Percentiles rank a stretch among this genome's conserved stretches.
phyloP scores from a whole-genome alignment of 1,139 yeast genomes.

The Yamadazyma diospyri region DNA sequence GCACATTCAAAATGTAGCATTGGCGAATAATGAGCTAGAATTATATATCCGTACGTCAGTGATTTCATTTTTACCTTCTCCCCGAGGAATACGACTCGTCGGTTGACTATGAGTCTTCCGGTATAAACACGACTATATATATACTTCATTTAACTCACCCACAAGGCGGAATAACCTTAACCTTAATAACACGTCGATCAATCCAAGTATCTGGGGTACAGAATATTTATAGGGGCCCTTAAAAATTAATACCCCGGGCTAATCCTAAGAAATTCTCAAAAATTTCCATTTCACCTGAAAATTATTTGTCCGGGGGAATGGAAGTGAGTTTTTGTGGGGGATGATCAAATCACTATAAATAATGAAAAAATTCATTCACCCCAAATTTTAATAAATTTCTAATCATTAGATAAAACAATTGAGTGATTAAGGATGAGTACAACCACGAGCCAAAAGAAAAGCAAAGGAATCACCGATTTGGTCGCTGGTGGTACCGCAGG shows the following conservation, averaged over 20 bases:
- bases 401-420: neutral
- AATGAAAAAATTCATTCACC: neutral
- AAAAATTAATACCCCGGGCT: too few relatives aligned
- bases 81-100: neutral
- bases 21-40: too few relatives aligned
- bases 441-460: constrained; percentile 17
- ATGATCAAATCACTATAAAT: constrained; percentile 1
- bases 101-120: neutral
- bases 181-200: too few relatives aligned
- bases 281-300: constrained; percentile 9
- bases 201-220: too few relatives aligned
- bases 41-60: neutral
- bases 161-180: too few relatives aligned
- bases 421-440: constrained; percentile 4
- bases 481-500: constrained; percentile 98
- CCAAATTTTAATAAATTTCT: neutral
- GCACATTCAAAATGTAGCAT: neutral
- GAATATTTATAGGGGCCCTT: too few relatives aligned
- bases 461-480: constrained; percentile 62
- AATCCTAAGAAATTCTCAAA: neutral
- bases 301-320: constrained; percentile 13
- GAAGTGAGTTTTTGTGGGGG: constrained; percentile 17
- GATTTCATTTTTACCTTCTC: constrained; percentile 1
- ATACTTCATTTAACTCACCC: too few relatives aligned
- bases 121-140: neutral